Conservation (phyloP, 176 grass and related monocot genomes). For the Coix lacrymajobi region DNA sequence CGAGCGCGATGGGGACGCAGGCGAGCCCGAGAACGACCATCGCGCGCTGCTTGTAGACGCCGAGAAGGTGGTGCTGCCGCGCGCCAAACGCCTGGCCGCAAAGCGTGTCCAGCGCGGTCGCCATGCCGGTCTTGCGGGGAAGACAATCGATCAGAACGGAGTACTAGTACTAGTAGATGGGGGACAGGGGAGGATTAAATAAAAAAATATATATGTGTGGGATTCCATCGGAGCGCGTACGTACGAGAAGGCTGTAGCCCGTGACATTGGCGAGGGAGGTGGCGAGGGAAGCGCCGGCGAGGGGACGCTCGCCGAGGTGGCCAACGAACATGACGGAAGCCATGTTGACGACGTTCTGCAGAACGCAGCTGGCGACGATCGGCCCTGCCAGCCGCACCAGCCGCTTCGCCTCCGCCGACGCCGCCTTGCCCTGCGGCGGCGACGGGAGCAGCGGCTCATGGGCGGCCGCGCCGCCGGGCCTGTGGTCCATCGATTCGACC, state of each 20-base stretch:
- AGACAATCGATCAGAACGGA: background rate
- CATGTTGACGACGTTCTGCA: background rate
- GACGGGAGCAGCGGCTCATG: background rate
- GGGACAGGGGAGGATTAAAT: background rate
- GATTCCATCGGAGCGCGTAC: background rate
- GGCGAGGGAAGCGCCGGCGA: background rate
- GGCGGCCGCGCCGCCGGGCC: background rate
- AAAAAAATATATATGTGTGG: background rate
- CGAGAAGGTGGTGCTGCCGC: slow-evolving; percentile 31
- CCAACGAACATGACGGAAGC: background rate
- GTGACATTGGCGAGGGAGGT: background rate
- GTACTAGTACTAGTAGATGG: background rate
- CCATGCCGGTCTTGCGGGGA: slow-evolving; percentile 19
- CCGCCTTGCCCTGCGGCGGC: background rate
- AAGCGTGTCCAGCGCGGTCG: slow-evolving; percentile 35
- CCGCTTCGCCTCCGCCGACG: background rate
- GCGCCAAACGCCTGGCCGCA: slow-evolving; percentile 67
- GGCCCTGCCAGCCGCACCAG: background rate
- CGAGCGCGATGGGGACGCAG: slow-evolving; percentile 27
- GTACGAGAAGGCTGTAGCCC: background rate
- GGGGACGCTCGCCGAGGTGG: background rate
- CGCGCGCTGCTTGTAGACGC: slow-evolving; percentile 29
- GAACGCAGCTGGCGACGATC: background rate
- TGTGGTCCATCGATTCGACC: background rate
- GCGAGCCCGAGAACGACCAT: slow-evolving; percentile 34